Evolutionary conservation across 2,329 filamentous ascomycete genomes (phyloP).

Genomic region (Sporothrix sp.): DNA sequence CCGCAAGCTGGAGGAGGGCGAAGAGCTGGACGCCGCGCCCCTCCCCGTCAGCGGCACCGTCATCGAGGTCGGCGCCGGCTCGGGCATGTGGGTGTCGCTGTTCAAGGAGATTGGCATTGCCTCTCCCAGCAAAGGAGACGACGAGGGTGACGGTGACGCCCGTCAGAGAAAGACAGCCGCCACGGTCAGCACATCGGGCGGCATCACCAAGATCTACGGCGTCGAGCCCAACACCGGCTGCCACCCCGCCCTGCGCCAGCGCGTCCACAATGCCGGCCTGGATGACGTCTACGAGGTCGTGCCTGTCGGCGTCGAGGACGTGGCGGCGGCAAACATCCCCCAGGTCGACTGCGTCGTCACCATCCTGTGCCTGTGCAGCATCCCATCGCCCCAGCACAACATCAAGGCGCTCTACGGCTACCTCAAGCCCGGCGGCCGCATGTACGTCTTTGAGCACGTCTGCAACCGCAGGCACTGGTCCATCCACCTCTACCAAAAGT

Average conservation of each 20-base stretch:
- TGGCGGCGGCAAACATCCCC: slow-evolving; percentile 37
- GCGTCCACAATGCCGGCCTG: slow-evolving; percentile 42
- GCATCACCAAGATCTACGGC: slow-evolving; percentile 45
- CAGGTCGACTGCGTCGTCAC: slow-evolving; percentile 50
- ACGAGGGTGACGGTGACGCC: slow-evolving; percentile 1
- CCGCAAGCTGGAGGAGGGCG: slow-evolving; percentile 22
- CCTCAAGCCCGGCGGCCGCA: slow-evolving; percentile 51
- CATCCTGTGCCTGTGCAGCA: slow-evolving; percentile 53
- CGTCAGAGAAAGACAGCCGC: background rate
- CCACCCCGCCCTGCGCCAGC: slow-evolving; percentile 37
- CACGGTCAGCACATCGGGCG: slow-evolving; percentile 2
- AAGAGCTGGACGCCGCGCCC: slow-evolving; percentile 15
- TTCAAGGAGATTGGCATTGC: slow-evolving; percentile 25
- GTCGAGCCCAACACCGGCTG: slow-evolving; percentile 53
- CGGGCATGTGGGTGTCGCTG: slow-evolving; percentile 50
- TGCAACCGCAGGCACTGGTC: slow-evolving; percentile 28
- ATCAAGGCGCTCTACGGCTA: slow-evolving; percentile 45
- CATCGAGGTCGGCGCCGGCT: slow-evolving; percentile 53
- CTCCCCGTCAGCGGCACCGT: slow-evolving; percentile 40
- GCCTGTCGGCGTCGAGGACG: slow-evolving; percentile 51
- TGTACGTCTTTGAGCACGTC: slow-evolving; percentile 57
- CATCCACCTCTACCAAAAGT: slow-evolving; percentile 40
- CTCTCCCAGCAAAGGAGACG: background rate
- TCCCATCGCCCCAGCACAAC: slow-evolving; percentile 49
- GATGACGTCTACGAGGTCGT: slow-evolving; percentile 50